These are phyloP conservation scores for Malbranchea cinnamomea DNA, from an alignment of 2,329 filamentous ascomycete species.

Conservation along the genomic window DNA sequence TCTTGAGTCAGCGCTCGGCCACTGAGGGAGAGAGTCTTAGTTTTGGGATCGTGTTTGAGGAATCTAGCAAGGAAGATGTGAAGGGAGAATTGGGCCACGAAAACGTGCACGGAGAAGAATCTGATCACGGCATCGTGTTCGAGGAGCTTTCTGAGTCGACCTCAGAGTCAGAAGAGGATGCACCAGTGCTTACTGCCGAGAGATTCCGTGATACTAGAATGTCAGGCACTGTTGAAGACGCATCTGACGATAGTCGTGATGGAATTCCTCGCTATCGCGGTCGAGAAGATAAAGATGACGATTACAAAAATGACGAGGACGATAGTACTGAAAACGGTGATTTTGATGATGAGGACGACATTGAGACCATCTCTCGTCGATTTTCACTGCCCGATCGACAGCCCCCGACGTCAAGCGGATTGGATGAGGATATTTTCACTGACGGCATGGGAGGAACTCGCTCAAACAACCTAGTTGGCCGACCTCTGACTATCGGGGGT, in stretches of 20 bases:
- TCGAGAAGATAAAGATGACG: conserved; percentile 5
- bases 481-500: conserved; percentile 12
- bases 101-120: too few relatives aligned
- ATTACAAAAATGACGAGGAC: conserved; percentile 4
- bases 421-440: conserved; percentile 26
- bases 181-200: too few relatives aligned
- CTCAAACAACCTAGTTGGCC: conserved; percentile 19
- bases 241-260: too few relatives aligned
- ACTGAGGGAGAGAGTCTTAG: conserved; percentile 15
- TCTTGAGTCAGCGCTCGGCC: conserved; percentile 8
- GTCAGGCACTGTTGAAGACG: too few relatives aligned
- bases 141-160: conserved; percentile 8
- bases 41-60: conserved; percentile 28
- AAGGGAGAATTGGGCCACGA: too few relatives aligned
- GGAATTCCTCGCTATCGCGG: too few relatives aligned
- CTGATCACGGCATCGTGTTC: conserved; percentile 15
- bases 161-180: too few relatives aligned
- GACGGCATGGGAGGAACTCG: conserved; percentile 24
- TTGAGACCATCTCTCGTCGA: conserved; percentile 35
- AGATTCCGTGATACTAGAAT: too few relatives aligned
- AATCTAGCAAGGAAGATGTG: too few relatives aligned
- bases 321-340: conserved; percentile 12
- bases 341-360: conserved; percentile 30
- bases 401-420: conserved; percentile 20
- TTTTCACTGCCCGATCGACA: conserved; percentile 18